phyloP scores from a whole-genome alignment of 257 asterid genomes.

The Eustoma russellianum region DNA sequence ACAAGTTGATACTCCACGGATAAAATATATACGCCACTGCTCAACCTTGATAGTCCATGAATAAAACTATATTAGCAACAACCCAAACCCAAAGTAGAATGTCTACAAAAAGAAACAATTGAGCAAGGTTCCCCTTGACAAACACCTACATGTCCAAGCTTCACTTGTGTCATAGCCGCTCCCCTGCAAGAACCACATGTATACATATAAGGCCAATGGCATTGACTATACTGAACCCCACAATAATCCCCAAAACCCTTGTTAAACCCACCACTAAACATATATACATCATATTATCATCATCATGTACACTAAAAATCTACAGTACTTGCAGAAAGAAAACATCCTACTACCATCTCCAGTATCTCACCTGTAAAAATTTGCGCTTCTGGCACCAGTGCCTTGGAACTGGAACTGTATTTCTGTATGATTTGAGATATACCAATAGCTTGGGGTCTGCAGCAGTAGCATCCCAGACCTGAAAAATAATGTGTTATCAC shows the following conservation, averaged over 20 bases:
- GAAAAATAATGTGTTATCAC: slow-evolving; percentile 12
- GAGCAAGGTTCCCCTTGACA: slow-evolving; percentile 82
- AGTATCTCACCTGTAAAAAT: slow-evolving; percentile 70
- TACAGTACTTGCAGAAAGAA: slow-evolving; percentile 4
- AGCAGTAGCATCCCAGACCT: slow-evolving; percentile 99
- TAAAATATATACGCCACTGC: slow-evolving; percentile 7
- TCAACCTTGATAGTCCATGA: no score
- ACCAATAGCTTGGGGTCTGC: slow-evolving; percentile 89
- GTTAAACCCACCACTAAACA: slow-evolving; percentile 22
- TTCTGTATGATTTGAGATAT: slow-evolving; percentile 76
- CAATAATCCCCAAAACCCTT: slow-evolving; percentile 44
- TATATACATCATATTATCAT: not conserved
- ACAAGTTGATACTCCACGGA: slow-evolving; percentile 8
- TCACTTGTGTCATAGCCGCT: slow-evolving; percentile 81
- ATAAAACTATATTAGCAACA: no score
- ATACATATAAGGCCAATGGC: slow-evolving; percentile 91
- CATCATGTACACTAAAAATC: not conserved
- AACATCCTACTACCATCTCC: slow-evolving; percentile 3
- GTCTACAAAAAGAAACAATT: slow-evolving; percentile 21
- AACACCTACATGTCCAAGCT: slow-evolving; percentile 97
- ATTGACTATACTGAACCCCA: slow-evolving; percentile 46
- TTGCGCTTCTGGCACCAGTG: slow-evolving; percentile 98
- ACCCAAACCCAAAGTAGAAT: slow-evolving; percentile 43
- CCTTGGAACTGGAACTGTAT: slow-evolving; percentile 94
- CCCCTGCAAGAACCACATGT: slow-evolving; percentile 96